Conservation (phyloP, 2,329 filamentous ascomycete species). For the Venturia nashicola region DNA sequence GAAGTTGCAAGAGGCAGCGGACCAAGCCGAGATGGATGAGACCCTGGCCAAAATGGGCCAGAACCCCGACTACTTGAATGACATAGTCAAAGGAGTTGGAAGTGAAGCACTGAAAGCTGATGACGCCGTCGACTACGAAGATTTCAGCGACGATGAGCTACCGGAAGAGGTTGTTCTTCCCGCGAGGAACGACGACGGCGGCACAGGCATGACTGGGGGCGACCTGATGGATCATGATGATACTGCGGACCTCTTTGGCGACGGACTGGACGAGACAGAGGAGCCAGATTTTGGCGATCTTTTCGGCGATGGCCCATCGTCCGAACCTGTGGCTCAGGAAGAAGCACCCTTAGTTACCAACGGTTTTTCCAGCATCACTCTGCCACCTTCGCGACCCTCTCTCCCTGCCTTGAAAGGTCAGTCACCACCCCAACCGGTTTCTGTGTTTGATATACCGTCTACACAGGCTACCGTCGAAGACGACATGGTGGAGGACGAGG, state of each 20-base stretch:
- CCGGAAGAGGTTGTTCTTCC: conserved; percentile 54
- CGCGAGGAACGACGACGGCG: background rate
- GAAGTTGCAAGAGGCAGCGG: background rate
- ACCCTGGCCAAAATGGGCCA: background rate
- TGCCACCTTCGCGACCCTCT: background rate
- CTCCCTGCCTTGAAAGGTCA: conserved; percentile 2
- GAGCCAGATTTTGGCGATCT: conserved; percentile 38
- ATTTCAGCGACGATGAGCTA: conserved; percentile 84
- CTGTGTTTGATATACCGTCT: background rate
- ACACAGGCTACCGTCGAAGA: conserved; percentile 12
- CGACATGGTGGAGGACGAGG: conserved; percentile 10
- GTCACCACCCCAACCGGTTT: conserved; percentile 12
- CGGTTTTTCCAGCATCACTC: background rate
- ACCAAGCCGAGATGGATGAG: background rate
- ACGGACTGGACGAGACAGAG: conserved; percentile 23
- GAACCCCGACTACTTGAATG: background rate
- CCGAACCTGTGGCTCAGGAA: conserved; percentile 10
- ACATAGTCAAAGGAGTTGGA: background rate
- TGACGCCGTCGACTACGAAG: conserved; percentile 81
- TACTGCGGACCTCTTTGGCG: conserved; percentile 57
- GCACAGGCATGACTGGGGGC: background rate
- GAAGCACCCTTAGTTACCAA: conserved; percentile 11
- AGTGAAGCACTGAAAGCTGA: conserved; percentile 64
- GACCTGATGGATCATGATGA: conserved; percentile 44
- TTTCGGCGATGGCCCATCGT: conserved; percentile 4